Percentiles rank a stretch among this genome's conserved stretches.
These are phyloP conservation scores for Tarenaya hassleriana DNA, from an alignment of 345 rosid genomes.

Conservation along the genomic window DNA sequence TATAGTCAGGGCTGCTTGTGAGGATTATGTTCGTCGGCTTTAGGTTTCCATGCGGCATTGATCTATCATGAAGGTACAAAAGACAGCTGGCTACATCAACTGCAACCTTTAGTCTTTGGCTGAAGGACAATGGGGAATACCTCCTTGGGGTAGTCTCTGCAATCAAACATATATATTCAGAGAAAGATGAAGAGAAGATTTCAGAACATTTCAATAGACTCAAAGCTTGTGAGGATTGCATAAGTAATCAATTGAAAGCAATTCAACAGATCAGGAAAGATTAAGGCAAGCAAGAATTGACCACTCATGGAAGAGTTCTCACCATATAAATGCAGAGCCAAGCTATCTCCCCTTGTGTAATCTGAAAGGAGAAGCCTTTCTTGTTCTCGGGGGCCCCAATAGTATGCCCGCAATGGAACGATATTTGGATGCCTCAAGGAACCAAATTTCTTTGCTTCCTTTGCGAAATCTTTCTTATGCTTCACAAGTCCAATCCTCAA, in stretches of 20 bases:
- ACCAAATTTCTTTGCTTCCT: constrained; percentile 79
- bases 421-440: constrained; percentile 65
- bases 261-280: no score
- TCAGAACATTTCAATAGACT: no score
- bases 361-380: constrained; percentile 88
- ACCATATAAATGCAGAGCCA: constrained; percentile 92
- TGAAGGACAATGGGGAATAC: constrained; percentile 64
- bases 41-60: constrained; percentile 77
- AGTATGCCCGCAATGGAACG: constrained; percentile 79
- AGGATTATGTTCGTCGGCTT: constrained; percentile 83
- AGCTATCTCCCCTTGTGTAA: constrained; percentile 82
- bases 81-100: constrained; percentile 73
- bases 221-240: no score
- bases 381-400: constrained; percentile 95
- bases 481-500: constrained; percentile 86
- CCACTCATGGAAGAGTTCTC: constrained; percentile 30
- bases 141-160: constrained; percentile 94
- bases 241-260: no score
- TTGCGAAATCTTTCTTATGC: constrained; percentile 83
- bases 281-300: no score
- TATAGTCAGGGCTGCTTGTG: constrained; percentile 42
- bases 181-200: constrained; percentile 7
- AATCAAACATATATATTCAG: neutral
- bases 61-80: constrained; percentile 73
- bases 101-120: constrained; percentile 71